Evolutionary conservation across 2,329 filamentous ascomycete species (phyloP).

Genomic region (Neonectria hederae): DNA sequence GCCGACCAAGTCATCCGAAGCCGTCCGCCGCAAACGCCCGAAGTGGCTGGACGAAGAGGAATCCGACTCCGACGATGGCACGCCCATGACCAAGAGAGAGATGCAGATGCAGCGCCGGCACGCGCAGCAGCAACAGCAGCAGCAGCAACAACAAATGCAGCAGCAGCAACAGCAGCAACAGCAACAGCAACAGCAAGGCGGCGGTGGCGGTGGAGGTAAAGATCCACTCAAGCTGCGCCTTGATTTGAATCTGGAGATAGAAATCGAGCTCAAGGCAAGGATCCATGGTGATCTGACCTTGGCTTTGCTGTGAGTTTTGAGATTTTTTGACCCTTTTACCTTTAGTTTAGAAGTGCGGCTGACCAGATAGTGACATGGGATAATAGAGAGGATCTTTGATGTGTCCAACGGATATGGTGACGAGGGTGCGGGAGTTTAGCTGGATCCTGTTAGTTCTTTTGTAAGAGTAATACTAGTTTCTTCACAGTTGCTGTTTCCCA

Average conservation of each 20-base stretch:
- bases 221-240: conserved; percentile 71
- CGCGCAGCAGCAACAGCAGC: conserved; percentile 31
- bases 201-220: conserved; percentile 34
- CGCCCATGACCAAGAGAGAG: conserved; percentile 2
- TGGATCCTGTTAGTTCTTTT: background rate
- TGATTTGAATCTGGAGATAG: conserved; percentile 84
- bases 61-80: conserved; percentile 6
- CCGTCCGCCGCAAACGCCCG: background rate
- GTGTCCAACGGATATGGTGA: background rate
- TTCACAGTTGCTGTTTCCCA: background rate
- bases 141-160: conserved; percentile 31
- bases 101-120: conserved; percentile 16
- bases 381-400: conserved; percentile 34
- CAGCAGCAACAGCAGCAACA: conserved; percentile 32
- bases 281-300: conserved; percentile 86
- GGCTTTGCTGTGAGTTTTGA: conserved; percentile 67
- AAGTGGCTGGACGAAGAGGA: conserved; percentile 22
- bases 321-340: background rate
- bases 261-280: conserved; percentile 85
- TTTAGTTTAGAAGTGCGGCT: conserved; percentile 21
- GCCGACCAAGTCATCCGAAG: conserved; percentile 9
- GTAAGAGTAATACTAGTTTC: background rate
- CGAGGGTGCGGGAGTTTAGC: background rate
- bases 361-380: conserved; percentile 42
- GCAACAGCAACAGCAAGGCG: conserved; percentile 27